These are phyloP conservation scores for Hevea brasiliensis DNA, from an alignment of 345 rosid genomes.

Conservation along the genomic window DNA sequence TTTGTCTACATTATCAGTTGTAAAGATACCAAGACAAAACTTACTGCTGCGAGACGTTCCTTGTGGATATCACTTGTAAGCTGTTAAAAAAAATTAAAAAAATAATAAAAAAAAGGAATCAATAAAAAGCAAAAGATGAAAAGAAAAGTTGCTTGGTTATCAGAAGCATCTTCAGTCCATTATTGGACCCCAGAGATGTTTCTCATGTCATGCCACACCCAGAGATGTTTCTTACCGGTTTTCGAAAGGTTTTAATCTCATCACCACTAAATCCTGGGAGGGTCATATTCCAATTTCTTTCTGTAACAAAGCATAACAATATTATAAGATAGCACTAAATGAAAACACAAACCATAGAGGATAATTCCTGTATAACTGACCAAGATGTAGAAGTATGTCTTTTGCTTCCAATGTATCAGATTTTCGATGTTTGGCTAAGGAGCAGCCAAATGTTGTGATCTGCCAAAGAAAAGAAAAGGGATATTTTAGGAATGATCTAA, in stretches of 20 bases:
- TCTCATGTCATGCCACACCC: not conserved
- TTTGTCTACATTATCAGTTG: not conserved
- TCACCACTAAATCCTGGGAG: slow-evolving; percentile 90
- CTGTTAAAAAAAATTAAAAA: slow-evolving; percentile 53
- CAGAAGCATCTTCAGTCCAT: not conserved
- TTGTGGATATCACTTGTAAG: slow-evolving; percentile 73
- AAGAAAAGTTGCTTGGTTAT: not conserved
- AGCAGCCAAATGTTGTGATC: slow-evolving; percentile 96
- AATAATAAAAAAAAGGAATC: slow-evolving; percentile 3
- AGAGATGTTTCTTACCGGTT: slow-evolving; percentile 53
- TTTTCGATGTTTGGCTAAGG: slow-evolving; percentile 93
- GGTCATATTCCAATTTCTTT: slow-evolving; percentile 85
- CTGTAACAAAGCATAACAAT: slow-evolving; percentile 44
- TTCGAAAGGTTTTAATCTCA: slow-evolving; percentile 82
- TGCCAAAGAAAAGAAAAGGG: slow-evolving; percentile 24
- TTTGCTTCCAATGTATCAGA: slow-evolving; percentile 91
- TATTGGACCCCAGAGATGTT: not conserved
- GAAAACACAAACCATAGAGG: not conserved
- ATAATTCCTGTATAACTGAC: slow-evolving; percentile 45
- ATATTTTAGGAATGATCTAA: not conserved
- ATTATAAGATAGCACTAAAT: slow-evolving; percentile 6
- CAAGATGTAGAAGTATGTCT: slow-evolving; percentile 93
- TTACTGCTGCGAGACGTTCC: slow-evolving; percentile 81
- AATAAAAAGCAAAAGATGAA: slow-evolving; percentile 14
- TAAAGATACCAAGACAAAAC: slow-evolving; percentile 28